Conservation (phyloP, 108 stramenopile species). For the Skeletonema tropicum region DNA sequence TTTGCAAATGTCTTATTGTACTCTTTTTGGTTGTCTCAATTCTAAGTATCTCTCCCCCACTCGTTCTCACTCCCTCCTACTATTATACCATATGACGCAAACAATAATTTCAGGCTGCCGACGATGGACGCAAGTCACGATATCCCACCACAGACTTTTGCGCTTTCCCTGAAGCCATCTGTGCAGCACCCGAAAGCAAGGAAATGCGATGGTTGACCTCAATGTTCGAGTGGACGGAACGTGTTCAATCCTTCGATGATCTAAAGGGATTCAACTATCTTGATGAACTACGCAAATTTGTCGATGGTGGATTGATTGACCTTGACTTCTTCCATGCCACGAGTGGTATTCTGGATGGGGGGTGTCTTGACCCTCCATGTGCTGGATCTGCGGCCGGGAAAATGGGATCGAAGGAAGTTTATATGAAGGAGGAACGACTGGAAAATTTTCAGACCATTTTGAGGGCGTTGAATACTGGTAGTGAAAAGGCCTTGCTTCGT, state of each 20-base stretch:
- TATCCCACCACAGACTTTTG: conserved; percentile 19
- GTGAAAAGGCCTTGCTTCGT: conserved; percentile 36
- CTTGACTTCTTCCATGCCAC: conserved; percentile 23
- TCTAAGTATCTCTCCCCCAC: not conserved
- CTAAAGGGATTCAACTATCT: conserved; percentile 37
- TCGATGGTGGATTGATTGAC: conserved; percentile 41
- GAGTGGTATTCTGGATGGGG: conserved; percentile 30
- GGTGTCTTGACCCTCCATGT: conserved; percentile 44
- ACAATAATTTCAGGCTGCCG: conserved; percentile 21
- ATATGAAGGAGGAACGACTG: conserved; percentile 17
- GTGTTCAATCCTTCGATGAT: conserved; percentile 46
- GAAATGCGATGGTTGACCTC: conserved; percentile 36
- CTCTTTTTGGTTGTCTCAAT: not conserved
- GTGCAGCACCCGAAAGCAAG: conserved; percentile 15
- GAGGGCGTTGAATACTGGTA: conserved; percentile 38
- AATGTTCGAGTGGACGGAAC: conserved; percentile 48
- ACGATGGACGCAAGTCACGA: conserved; percentile 39
- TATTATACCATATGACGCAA: not conserved
- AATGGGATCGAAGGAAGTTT: conserved; percentile 17
- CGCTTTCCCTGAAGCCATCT: conserved; percentile 24
- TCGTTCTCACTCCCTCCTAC: not conserved
- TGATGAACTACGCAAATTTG: conserved; percentile 35
- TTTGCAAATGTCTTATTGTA: too few species aligned
- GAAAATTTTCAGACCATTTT: conserved; percentile 32
- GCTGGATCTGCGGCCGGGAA: conserved; percentile 15